Evolutionary conservation across 2,329 filamentous ascomycete species (phyloP).

Genomic region (Mycosphaerella sp.): DNA sequence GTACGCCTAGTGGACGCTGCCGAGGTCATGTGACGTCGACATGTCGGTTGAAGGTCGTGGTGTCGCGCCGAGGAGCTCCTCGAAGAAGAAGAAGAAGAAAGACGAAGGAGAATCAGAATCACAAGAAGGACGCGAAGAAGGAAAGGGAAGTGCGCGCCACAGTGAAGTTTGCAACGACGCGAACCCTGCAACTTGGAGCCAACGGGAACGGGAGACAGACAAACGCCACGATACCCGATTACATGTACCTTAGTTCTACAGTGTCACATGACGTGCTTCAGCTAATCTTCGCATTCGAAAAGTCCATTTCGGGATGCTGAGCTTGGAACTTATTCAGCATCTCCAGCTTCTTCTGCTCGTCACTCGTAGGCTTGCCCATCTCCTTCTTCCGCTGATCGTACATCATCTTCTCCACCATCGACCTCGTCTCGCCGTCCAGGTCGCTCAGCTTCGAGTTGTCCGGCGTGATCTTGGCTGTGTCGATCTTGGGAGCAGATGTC

Average conservation of each 20-base stretch:
- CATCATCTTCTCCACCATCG: slow-evolving; percentile 99
- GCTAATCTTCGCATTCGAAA: slow-evolving; percentile 57
- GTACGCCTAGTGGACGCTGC: neutral
- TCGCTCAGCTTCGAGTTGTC: slow-evolving; percentile 89
- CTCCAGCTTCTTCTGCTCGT: slow-evolving; percentile 92
- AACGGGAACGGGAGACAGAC: too few species aligned
- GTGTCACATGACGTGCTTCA: slow-evolving; percentile 4
- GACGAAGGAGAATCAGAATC: too few species aligned
- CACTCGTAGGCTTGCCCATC: slow-evolving; percentile 76
- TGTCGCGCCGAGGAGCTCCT: neutral
- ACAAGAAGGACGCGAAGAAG: too few species aligned
- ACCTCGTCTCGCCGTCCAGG: slow-evolving; percentile 86
- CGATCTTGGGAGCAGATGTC: slow-evolving; percentile 79
- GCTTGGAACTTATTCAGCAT: slow-evolving; percentile 87
- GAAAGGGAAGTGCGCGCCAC: too few species aligned
- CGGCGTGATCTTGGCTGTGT: slow-evolving; percentile 89
- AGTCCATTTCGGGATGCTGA: slow-evolving; percentile 68
- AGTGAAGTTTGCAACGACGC: too few species aligned
- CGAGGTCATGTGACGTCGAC: neutral
- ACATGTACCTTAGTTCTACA: too few species aligned
- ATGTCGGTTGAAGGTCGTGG: neutral
- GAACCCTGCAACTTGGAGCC: too few species aligned
- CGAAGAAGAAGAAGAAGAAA: neutral
- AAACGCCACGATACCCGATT: too few species aligned
- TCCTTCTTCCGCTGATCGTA: slow-evolving; percentile 98